Evolutionary conservation across 129 eudicot genomes (phyloP), one percentile per base, ranked within the genome.

Genomic region (Flaveria brownii): DNA sequence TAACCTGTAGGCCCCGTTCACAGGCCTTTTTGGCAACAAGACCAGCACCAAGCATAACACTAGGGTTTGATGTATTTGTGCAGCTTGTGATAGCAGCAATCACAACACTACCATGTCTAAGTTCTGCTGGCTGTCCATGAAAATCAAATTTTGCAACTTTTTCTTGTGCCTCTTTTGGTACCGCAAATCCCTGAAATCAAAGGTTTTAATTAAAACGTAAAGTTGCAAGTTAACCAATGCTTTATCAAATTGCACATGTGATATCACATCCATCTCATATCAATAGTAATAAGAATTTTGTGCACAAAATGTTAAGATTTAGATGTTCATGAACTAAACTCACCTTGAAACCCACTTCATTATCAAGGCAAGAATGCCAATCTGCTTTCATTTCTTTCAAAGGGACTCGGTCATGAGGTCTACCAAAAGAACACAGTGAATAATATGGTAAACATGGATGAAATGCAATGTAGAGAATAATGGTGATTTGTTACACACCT

Each of bases 21-120:
- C 89, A 86, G 30, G 99, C 99, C 79, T 94, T 94, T 80, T 94
- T 94, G 9, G 97, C 97, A 74, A 94, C 99, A 77, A 94, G 93
- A 82, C 84, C 99, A 56, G 99, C 99, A 80, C 97, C 99, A 82
- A 94, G 92, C 99, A 94, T 94, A 59, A 94, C 99, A 89, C 99
- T 94, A 41, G 99, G 99, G 85, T 94, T 94, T 77, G 99, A 94
- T 77, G 99, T 94, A 81, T 94, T 94, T 69, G 99, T 94, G 84
- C 99, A 94, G 46, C 99, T 94, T 68, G 99, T 94, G 47, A 94
- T 91, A 54, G 99, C 99, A 47, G 99, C 99, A 75, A 94, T 94
- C 79, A 94, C 99, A 80, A 94, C 96, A 77, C 99, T 94, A 6
- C 98, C 98, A 80, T 94, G 97, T 81, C 76, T 86, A 49, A 94